These are phyloP conservation scores for Geranium brycei DNA, from an alignment of 345 rosid species.

Conservation along the genomic window DNA sequence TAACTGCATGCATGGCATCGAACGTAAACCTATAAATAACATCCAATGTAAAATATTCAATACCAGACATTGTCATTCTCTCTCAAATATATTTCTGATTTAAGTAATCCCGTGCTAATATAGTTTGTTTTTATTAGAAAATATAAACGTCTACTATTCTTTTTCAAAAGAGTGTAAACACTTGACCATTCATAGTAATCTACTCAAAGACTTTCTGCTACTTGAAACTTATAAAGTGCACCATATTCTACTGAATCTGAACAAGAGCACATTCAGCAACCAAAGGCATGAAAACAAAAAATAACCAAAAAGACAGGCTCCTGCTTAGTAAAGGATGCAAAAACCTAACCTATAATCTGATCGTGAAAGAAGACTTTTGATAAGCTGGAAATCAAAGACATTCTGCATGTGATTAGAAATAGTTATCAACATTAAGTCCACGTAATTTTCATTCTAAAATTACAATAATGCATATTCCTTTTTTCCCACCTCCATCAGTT, in stretches of 20 bases:
- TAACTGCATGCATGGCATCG: conserved; percentile 98
- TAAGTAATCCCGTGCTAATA: not conserved
- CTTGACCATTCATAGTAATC: not conserved
- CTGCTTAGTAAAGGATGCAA: conserved; percentile 2
- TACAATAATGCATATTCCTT: conserved; percentile 5
- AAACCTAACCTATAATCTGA: conserved; percentile 58
- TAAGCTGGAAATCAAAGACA: conserved; percentile 80
- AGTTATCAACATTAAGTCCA: conserved; percentile 11
- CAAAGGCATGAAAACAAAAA: not conserved
- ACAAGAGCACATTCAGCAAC: not conserved
- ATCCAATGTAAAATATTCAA: not conserved
- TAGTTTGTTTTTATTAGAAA: no score
- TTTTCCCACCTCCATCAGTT: conserved; percentile 44
- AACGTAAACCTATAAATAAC: conserved; percentile 45
- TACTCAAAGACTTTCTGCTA: not conserved
- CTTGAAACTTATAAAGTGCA: not conserved
- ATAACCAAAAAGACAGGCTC: no score
- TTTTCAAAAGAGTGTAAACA: not conserved
- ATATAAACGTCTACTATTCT: not conserved
- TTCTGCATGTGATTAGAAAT: conserved; percentile 37
- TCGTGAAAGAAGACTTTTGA: conserved; percentile 57
- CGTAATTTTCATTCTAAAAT: conserved; percentile 5
- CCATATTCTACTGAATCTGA: not conserved
- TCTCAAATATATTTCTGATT: not conserved
- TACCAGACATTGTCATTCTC: not conserved